phyloP scores from a whole-genome alignment of 805 yeast genomes.

The Teunomyces funiuensis region DNA sequence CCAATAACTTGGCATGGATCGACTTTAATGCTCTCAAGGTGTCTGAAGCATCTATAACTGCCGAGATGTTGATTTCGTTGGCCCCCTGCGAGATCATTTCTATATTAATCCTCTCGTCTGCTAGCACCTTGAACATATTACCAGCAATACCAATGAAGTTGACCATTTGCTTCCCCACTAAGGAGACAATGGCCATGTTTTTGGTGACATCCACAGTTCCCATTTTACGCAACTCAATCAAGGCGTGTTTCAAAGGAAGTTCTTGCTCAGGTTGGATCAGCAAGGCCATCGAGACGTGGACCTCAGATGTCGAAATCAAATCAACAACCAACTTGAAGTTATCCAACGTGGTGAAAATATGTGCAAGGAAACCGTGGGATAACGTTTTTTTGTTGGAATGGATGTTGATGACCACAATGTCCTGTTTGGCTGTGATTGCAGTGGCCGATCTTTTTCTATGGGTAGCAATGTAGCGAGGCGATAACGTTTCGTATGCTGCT shows the following conservation, averaged over 20 bases:
- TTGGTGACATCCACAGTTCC: conserved; percentile 90
- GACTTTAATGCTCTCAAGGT: conserved; percentile 83
- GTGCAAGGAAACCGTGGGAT: conserved; percentile 93
- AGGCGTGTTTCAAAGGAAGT: conserved; percentile 63
- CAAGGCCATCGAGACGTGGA: conserved; percentile 97
- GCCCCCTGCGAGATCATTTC: conserved; percentile 99
- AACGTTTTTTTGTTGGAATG: conserved; percentile 92
- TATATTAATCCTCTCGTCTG: conserved; percentile 87
- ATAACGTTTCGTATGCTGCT: conserved; percentile 57
- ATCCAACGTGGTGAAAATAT: conserved; percentile 83
- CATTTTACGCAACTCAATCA: conserved; percentile 71
- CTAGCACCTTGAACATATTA: conserved; percentile 90
- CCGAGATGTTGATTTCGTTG: conserved; percentile 93
- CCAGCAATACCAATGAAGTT: conserved; percentile 97
- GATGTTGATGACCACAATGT: conserved; percentile 86
- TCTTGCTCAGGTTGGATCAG: conserved; percentile 72
- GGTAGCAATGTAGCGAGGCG: conserved; percentile 33
- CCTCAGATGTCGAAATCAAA: conserved; percentile 94
- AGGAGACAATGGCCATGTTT: conserved; percentile 85
- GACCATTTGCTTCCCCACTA: conserved; percentile 97
- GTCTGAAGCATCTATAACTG: conserved; percentile 84
- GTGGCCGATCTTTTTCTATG: conserved; percentile 73
- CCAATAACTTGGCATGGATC: conserved; percentile 75
- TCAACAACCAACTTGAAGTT: conserved; percentile 86
- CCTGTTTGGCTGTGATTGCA: conserved; percentile 93